A percentile compares a stretch with the other conserved stretches of the same genome.
Conservation (phyloP, 169 alveolate species). For the Eimeria mitis region DNA sequence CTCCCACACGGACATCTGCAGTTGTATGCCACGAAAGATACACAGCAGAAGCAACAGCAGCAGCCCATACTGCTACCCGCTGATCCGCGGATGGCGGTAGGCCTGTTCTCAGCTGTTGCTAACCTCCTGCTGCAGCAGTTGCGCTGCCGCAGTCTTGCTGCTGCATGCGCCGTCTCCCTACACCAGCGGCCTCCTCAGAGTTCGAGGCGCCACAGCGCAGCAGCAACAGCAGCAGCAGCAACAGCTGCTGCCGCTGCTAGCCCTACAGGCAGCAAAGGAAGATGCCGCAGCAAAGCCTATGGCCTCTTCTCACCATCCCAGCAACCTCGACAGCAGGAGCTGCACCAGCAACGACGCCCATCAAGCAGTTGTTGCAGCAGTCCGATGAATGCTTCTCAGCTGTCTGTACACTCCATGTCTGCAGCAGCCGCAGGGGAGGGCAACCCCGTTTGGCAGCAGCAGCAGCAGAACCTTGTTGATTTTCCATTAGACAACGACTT, state of each 20-base stretch:
- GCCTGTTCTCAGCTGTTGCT: conserved; percentile 64
- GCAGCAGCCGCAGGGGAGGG: conserved; percentile 29
- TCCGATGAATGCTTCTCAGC: conserved; percentile 26
- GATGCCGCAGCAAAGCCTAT: conserved; percentile 40
- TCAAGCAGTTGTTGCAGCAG: conserved; percentile 69
- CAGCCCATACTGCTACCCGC: conserved; percentile 29
- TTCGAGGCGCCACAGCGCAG: conserved; percentile 57
- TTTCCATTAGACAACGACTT: not conserved
- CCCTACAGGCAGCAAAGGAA: conserved; percentile 47
- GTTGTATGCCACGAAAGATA: not conserved
- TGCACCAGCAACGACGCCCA: conserved; percentile 14
- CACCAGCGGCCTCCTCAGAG: conserved; percentile 37
- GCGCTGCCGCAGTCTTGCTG: conserved; percentile 75
- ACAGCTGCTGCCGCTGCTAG: conserved; percentile 53
- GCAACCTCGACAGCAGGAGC: not conserved
- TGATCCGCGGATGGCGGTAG: conserved; percentile 37
- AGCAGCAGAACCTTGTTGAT: not conserved
- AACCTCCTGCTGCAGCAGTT: conserved; percentile 55
- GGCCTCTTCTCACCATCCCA: conserved; percentile 32
- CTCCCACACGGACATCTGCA: conserved; percentile 40
- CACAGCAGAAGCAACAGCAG: conserved; percentile 25
- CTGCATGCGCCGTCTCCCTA: conserved; percentile 47
- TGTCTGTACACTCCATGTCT: conserved; percentile 14
- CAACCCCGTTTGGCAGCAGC: conserved; percentile 31
- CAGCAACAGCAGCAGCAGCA: conserved; percentile 52